Evolutionary conservation across 2,329 filamentous ascomycete species (phyloP).

Genomic region (Colletotrichum limetticola): DNA sequence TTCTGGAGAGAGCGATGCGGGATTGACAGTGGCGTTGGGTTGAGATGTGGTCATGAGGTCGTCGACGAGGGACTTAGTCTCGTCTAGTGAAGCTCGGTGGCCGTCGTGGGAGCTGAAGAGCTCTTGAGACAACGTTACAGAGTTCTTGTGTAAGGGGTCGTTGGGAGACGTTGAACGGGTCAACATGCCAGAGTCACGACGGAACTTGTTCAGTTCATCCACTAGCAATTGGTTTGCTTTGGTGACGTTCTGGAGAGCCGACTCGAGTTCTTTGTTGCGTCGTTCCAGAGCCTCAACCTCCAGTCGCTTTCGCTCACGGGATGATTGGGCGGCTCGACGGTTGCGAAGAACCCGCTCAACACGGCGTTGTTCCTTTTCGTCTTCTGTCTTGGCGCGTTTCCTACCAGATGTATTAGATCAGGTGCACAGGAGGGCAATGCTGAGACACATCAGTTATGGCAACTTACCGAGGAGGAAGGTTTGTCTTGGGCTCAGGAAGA

Average conservation of each 20-base stretch:
- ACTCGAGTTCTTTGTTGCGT: constrained; percentile 77
- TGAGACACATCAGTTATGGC: background rate
- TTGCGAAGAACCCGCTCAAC: constrained; percentile 98
- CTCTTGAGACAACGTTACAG: constrained; percentile 68
- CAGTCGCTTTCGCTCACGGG: constrained; percentile 88
- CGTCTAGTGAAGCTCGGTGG: constrained; percentile 43
- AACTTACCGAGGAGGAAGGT: constrained; percentile 85
- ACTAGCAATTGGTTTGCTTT: constrained; percentile 60
- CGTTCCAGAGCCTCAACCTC: constrained; percentile 89
- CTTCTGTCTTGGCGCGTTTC: constrained; percentile 98
- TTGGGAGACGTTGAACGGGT: constrained; percentile 54
- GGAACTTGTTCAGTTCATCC: constrained; percentile 61
- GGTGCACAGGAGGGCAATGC: background rate
- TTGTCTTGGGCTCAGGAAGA: constrained; percentile 95
- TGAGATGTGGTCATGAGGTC: constrained; percentile 54
- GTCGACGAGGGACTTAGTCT: constrained; percentile 51
- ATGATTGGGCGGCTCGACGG: constrained; percentile 95
- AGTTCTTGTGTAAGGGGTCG: constrained; percentile 55
- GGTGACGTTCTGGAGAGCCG: constrained; percentile 69
- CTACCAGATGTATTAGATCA: constrained; percentile 52
- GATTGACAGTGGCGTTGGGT: constrained; percentile 66
- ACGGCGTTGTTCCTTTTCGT: constrained; percentile 97
- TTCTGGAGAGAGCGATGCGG: constrained; percentile 69
- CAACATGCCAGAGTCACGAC: constrained; percentile 54
- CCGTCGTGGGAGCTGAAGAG: constrained; percentile 64